Evolutionary conservation across 148 eudicot species (phyloP), one percentile per base, ranked within the genome.

Genomic region (Agrostemma githago): DNA sequence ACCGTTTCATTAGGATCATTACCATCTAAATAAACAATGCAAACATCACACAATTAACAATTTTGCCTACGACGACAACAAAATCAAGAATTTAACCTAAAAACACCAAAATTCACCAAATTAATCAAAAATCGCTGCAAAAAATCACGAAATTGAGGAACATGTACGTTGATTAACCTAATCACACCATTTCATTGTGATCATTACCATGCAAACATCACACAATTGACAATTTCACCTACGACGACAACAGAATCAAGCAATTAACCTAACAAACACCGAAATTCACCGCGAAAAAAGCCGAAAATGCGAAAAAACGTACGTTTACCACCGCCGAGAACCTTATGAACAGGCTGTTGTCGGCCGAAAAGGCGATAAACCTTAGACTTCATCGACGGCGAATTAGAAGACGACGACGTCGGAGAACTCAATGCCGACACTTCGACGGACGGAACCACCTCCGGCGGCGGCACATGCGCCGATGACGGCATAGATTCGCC

Each of bases 321-420:
- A 91, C 97, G 79, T 88, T 83, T 88, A 48, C 94, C 92, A 16
- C 56, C 56, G 56, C 56, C 56, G 15, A 91, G 76, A 65, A 89
- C 86, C 72, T 81, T 74, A 77, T 91, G 90, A 53, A 91, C 70
- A 0, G 97, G 93, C 65, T 72, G 82, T 61, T 91, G 87, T 1
- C 97, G 78, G 41, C 97, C 97, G 19, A 91, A 87, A 11, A 91
- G 74, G 41, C 91, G 89, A 21, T 82, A 87, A 76, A 87, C 82
- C 83, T 87, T 87, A 4, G 85, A 46, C 73, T 83, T 84, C 11
- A 14, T 16, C 12, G 59, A 62, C 20, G 79, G 53, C 4, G 80
- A 37, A 3, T 76, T 20, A 4, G 40, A 51, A 43, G 58, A 15
- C 20, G 79, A 63, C 4, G 80, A 37, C 7, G 80, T 21, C 5